These are phyloP conservation scores for Pseudodiploospora longispora DNA, from an alignment of 2,329 filamentous ascomycete species.

Conservation along the genomic window DNA sequence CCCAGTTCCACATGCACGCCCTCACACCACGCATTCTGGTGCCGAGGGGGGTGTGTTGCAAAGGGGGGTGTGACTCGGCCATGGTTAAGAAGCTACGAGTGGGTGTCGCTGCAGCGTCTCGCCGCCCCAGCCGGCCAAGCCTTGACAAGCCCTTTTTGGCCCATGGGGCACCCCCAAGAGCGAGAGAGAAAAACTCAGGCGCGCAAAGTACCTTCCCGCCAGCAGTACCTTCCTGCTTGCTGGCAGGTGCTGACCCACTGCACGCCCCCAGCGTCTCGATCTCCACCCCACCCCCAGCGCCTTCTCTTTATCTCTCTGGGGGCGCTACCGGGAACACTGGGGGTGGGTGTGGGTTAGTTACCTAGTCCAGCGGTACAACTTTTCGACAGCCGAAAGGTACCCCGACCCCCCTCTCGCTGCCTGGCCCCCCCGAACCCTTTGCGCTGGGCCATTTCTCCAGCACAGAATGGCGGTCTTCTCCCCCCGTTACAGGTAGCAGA, in stretches of 20 bases:
- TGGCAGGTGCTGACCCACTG: background rate
- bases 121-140: background rate
- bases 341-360: conserved; percentile 4
- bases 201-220: conserved; percentile 1
- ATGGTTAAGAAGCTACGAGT: background rate
- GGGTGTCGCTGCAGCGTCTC: conserved; percentile 3
- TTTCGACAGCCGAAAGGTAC: conserved; percentile 9
- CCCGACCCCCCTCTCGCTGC: background rate
- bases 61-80: background rate
- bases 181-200: background rate
- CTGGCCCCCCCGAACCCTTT: no score
- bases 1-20: conserved; percentile 5
- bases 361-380: conserved; percentile 11
- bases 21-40: conserved; percentile 5
- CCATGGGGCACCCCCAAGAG: background rate
- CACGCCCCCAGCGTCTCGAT: conserved; percentile 1
- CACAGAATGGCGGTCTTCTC: no score
- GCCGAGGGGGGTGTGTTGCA: conserved; percentile 1
- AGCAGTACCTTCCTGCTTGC: background rate
- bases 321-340: background rate
- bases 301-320: background rate
- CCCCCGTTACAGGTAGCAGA: background rate
- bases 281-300: conserved; percentile 2
- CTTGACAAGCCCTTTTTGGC: conserved; percentile 1
- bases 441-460: no score